Conservation (phyloP, 768 basidiomycete species). For the Fistulinella prunicolor region DNA sequence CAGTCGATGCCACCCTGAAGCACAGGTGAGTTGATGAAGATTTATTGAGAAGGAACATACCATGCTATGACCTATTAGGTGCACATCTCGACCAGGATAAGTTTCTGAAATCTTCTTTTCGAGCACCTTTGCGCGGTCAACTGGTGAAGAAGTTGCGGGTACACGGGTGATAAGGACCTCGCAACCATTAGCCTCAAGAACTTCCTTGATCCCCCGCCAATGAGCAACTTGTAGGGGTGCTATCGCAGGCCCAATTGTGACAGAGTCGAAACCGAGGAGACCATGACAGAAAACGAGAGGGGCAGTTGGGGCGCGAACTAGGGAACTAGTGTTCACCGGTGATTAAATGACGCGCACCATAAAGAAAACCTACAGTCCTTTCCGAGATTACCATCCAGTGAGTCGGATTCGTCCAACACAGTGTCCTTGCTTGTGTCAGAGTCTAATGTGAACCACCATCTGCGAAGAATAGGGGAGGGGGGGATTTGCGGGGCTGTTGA, state of each 20-base stretch:
- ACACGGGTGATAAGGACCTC: slow-evolving; percentile 94
- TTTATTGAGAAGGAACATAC: slow-evolving; percentile 34
- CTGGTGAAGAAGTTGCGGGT: slow-evolving; percentile 85
- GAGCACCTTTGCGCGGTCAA: slow-evolving; percentile 89
- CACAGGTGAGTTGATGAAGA: neutral
- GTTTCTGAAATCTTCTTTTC: slow-evolving; percentile 73
- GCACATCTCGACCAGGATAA: slow-evolving; percentile 82
- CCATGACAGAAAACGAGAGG: slow-evolving; percentile 97
- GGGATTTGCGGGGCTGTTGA: slow-evolving; percentile 27
- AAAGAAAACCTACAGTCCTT: slow-evolving; percentile 57
- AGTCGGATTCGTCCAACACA: slow-evolving; percentile 52
- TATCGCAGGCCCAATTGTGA: slow-evolving; percentile 73
- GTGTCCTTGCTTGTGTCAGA: slow-evolving; percentile 34
- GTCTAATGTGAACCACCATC: slow-evolving; percentile 56
- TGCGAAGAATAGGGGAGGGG: slow-evolving; percentile 22
- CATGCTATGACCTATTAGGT: slow-evolving; percentile 85
- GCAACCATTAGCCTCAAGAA: slow-evolving; percentile 80
- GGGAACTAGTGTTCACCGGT: neutral
- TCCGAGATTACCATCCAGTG: slow-evolving; percentile 34
- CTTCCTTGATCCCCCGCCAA: slow-evolving; percentile 96
- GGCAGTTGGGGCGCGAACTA: slow-evolving; percentile 75
- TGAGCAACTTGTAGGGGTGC: slow-evolving; percentile 85
- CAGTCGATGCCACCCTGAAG: slow-evolving; percentile 90
- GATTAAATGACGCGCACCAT: neutral
- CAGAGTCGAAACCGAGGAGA: slow-evolving; percentile 83